Percentiles rank a stretch among this genome's conserved stretches.
Evolutionary conservation across 768 basidiomycete species (phyloP).

Genomic region (Boletus rubroflammeus): DNA sequence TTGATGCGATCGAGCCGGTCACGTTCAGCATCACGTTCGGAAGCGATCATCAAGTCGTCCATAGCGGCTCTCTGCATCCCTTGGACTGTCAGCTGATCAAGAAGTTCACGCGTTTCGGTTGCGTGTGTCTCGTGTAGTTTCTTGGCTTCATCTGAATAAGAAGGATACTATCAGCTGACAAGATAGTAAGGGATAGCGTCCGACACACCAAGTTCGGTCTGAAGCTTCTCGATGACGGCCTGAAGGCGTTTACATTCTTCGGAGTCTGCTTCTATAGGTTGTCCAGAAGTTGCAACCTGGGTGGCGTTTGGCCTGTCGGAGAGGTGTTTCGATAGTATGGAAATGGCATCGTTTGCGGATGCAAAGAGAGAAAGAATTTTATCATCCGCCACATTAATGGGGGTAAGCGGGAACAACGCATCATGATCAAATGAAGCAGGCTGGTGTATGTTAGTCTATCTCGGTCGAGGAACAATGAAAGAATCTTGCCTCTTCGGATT

Average conservation of each 20-base stretch:
- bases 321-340: conserved; percentile 29
- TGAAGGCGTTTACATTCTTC: conserved; percentile 51
- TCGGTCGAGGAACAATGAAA: not conserved
- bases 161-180: conserved; percentile 6
- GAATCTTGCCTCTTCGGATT: conserved; percentile 46
- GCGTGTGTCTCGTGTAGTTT: conserved; percentile 42
- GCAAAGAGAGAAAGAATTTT: conserved; percentile 44
- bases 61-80: conserved; percentile 34
- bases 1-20: conserved; percentile 50
- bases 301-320: conserved; percentile 11
- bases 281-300: conserved; percentile 13
- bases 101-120: conserved; percentile 48
- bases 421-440: conserved; percentile 44
- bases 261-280: conserved; percentile 24
- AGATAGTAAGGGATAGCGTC: not conserved
- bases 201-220: conserved; percentile 55
- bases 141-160: conserved; percentile 42
- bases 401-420: conserved; percentile 51
- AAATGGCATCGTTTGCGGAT: conserved; percentile 37
- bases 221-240: conserved; percentile 46
- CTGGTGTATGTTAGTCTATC: conserved; percentile 29
- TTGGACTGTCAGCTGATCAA: conserved; percentile 51
- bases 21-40: conserved; percentile 51
- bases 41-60: conserved; percentile 47
- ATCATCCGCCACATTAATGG: conserved; percentile 46